Evolutionary conservation across 129 eudicot genomes (phyloP).

Genomic region (Lactuca saligna): DNA sequence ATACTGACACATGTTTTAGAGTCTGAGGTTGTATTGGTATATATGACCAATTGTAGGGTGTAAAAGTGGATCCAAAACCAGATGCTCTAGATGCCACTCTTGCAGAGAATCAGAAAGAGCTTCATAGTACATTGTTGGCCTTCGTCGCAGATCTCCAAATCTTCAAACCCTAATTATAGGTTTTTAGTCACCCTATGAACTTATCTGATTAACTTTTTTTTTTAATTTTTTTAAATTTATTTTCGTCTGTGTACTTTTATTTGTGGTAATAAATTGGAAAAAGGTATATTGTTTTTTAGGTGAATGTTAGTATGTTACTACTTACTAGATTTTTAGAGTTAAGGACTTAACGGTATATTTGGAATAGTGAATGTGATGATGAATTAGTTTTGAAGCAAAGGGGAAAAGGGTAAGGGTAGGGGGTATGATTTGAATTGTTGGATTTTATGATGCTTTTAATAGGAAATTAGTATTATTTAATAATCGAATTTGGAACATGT

Average conservation of each 20-base stretch:
- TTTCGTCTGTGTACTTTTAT: conserved; percentile 27
- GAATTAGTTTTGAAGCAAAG: conserved; percentile 32
- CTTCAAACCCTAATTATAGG: conserved; percentile 27
- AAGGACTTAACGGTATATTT: neutral
- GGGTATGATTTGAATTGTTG: neutral
- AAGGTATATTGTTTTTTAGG: conserved; percentile 18
- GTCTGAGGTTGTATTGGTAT: conserved; percentile 99
- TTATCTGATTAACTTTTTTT: conserved; percentile 34
- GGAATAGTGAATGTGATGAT: conserved; percentile 6
- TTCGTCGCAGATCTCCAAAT: conserved; percentile 50
- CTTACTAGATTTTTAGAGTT: neutral
- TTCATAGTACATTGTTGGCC: conserved; percentile 90
- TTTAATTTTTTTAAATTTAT: conserved; percentile 8
- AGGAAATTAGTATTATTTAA: neutral
- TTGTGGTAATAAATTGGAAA: conserved; percentile 30
- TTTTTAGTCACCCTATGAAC: conserved; percentile 8
- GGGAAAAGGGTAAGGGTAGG: neutral
- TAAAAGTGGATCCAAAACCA: conserved; percentile 58
- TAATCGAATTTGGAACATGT: neutral
- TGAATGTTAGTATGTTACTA: neutral
- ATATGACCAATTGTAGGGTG: conserved; percentile 98
- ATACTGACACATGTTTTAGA: conserved; percentile 93
- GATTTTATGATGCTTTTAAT: neutral
- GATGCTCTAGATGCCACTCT: conserved; percentile 36
- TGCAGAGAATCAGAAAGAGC: conserved; percentile 62